Conservation (phyloP, 768 basidiomycete species). For the Gelatoporia subvermispora region DNA sequence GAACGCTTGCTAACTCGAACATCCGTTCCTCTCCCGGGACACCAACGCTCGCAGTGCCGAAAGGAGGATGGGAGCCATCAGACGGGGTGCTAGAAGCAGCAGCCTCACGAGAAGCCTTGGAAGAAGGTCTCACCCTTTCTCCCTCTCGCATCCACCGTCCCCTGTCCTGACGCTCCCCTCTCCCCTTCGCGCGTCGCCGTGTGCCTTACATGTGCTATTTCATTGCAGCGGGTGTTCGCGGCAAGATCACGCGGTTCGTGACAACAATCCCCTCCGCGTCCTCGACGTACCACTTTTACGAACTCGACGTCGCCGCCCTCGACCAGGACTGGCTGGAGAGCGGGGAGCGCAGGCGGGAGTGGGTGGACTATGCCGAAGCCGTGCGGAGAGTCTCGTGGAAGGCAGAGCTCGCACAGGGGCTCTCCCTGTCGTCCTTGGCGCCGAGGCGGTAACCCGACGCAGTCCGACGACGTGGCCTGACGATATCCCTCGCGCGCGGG, state of each 20-base stretch:
- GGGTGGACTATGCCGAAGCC: conserved; percentile 87
- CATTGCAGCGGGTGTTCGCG: conserved; percentile 78
- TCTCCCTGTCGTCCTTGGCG: conserved; percentile 68
- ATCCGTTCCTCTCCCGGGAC: conserved; percentile 2
- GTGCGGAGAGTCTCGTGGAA: conserved; percentile 75
- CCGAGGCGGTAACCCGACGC: conserved; percentile 37
- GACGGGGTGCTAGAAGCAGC: conserved; percentile 82
- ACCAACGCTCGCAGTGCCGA: conserved; percentile 57
- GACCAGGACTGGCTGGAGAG: conserved; percentile 81
- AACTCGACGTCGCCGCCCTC: conserved; percentile 74
- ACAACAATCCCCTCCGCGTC: conserved; percentile 76
- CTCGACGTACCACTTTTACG: conserved; percentile 86
- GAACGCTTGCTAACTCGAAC: conserved; percentile 4
- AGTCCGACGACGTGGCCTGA: neutral
- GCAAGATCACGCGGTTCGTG: conserved; percentile 80
- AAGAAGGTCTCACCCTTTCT: conserved; percentile 93
- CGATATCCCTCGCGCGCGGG: neutral
- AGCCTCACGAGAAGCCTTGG: conserved; percentile 86
- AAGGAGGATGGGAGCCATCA: conserved; percentile 85
- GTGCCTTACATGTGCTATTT: conserved; percentile 21
- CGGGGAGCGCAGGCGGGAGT: conserved; percentile 76
- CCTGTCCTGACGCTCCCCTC: conserved; percentile 24
- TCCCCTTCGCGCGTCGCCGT: conserved; percentile 20
- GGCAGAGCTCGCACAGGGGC: conserved; percentile 73
- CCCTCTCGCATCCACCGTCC: conserved; percentile 71